These are phyloP conservation scores for Hemileccinum impolitum DNA, from an alignment of 768 basidiomycete species.

Conservation along the genomic window DNA sequence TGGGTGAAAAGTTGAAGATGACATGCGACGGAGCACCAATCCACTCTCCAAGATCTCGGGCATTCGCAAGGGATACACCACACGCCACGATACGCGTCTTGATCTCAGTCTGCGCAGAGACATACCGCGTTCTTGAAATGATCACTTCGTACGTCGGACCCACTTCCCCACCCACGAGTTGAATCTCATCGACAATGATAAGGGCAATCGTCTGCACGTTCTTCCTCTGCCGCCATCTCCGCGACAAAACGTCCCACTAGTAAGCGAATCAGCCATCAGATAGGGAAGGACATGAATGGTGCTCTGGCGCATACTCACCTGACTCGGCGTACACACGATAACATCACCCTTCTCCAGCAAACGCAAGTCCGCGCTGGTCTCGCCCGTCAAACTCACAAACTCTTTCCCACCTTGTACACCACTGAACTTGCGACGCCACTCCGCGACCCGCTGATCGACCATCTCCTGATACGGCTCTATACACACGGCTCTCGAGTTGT, in stretches of 20 bases:
- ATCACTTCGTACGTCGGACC: slow-evolving; percentile 97
- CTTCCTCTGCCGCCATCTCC: slow-evolving; percentile 95
- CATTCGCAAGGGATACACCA: slow-evolving; percentile 93
- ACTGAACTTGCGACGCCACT: slow-evolving; percentile 87
- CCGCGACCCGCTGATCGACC: slow-evolving; percentile 85
- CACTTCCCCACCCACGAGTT: slow-evolving; percentile 90
- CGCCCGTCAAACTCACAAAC: slow-evolving; percentile 90
- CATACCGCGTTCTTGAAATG: slow-evolving; percentile 94
- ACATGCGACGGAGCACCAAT: slow-evolving; percentile 91
- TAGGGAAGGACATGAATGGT: background rate
- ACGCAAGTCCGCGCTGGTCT: slow-evolving; percentile 88
- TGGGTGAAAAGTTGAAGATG: slow-evolving; percentile 97
- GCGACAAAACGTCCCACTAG: slow-evolving; percentile 93
- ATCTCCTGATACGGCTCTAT: slow-evolving; percentile 97
- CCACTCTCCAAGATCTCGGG: slow-evolving; percentile 96
- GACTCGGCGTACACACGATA: slow-evolving; percentile 89
- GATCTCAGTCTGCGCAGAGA: slow-evolving; percentile 88
- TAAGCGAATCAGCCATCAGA: slow-evolving; percentile 1
- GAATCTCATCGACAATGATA: slow-evolving; percentile 92
- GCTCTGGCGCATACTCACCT: slow-evolving; percentile 45
- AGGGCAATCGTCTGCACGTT: slow-evolving; percentile 93
- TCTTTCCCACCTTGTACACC: slow-evolving; percentile 87
- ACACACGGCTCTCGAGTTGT: slow-evolving; percentile 83
- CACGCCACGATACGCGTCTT: slow-evolving; percentile 95
- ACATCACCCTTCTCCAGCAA: slow-evolving; percentile 89